Conservation (phyloP, 108 stramenopile species). For the Cyclotella cryptica region DNA sequence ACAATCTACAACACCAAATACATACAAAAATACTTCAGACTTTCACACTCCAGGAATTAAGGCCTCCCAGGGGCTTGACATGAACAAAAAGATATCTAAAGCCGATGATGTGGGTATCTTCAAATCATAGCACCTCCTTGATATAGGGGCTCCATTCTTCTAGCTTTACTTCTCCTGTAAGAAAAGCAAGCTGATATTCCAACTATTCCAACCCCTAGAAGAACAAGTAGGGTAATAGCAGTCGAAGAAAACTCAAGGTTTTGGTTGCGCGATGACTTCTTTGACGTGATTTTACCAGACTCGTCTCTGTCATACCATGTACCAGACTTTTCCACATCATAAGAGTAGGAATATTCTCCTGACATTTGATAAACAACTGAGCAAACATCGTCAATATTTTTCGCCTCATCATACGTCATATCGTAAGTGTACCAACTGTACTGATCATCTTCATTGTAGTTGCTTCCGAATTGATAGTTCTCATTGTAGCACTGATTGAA, state of each 20-base stretch:
- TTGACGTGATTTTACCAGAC: constrained; percentile 11
- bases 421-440: constrained; percentile 37
- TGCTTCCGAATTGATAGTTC: constrained; percentile 13
- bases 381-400: constrained; percentile 41
- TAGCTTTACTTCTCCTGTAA: constrained; percentile 4
- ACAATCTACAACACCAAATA: no score
- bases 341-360: constrained; percentile 32
- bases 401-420: constrained; percentile 26
- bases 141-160: constrained; percentile 23
- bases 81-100: no score
- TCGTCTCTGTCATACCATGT: constrained; percentile 25
- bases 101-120: background rate
- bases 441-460: constrained; percentile 22
- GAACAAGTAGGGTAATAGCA: constrained; percentile 11
- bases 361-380: constrained; percentile 26
- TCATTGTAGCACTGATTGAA: constrained; percentile 37
- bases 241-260: background rate
- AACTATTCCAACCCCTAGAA: constrained; percentile 13
- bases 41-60: no score
- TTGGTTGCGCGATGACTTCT: background rate
- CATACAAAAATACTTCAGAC: no score
- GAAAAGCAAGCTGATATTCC: constrained; percentile 6
- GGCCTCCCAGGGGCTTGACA: no score
- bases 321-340: constrained; percentile 39
- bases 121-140: constrained; percentile 24